Conservation (phyloP, 2,329 filamentous ascomycete species). For the Fusarium sp. region DNA sequence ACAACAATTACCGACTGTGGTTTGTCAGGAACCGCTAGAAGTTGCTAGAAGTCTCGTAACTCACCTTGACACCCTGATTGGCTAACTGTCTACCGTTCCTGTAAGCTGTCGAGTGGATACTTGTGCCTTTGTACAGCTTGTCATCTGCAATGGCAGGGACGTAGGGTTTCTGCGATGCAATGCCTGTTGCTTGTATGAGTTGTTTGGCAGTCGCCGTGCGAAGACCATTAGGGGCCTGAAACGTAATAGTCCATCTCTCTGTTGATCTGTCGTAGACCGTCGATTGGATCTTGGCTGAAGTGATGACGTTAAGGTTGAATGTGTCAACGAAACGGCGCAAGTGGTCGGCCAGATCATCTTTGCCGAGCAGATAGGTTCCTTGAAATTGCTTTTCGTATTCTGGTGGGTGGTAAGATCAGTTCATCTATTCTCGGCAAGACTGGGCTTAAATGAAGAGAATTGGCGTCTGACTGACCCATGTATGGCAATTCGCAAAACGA, state of each 20-base stretch:
- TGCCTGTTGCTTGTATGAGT: conserved; percentile 33
- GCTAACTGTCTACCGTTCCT: conserved; percentile 4
- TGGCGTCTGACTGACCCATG: conserved; percentile 10
- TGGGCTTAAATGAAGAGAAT: no score
- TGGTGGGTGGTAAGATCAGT: not conserved
- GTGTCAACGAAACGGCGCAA: conserved; percentile 5
- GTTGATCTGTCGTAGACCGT: conserved; percentile 17
- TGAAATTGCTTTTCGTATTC: conserved; percentile 24
- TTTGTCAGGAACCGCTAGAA: not conserved
- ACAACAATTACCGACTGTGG: conserved; percentile 26
- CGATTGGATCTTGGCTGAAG: conserved; percentile 9
- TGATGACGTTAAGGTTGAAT: conserved; percentile 35
- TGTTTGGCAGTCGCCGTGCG: conserved; percentile 3
- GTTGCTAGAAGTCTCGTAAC: not conserved
- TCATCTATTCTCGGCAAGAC: no score
- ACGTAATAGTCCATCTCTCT: conserved; percentile 12
- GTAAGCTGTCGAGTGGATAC: conserved; percentile 28
- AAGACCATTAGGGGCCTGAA: not conserved
- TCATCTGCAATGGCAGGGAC: conserved; percentile 9
- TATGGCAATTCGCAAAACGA: conserved; percentile 35
- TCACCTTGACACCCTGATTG: conserved; percentile 25
- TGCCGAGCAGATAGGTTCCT: conserved; percentile 26
- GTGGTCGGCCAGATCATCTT: conserved; percentile 33
- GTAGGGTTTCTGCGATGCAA: conserved; percentile 31
- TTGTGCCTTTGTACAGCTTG: conserved; percentile 21